Evolutionary conservation across 2,329 filamentous ascomycete species (phyloP), one percentile per base, ranked within the genome.

Genomic region (Parastagonospora nodorum): DNA sequence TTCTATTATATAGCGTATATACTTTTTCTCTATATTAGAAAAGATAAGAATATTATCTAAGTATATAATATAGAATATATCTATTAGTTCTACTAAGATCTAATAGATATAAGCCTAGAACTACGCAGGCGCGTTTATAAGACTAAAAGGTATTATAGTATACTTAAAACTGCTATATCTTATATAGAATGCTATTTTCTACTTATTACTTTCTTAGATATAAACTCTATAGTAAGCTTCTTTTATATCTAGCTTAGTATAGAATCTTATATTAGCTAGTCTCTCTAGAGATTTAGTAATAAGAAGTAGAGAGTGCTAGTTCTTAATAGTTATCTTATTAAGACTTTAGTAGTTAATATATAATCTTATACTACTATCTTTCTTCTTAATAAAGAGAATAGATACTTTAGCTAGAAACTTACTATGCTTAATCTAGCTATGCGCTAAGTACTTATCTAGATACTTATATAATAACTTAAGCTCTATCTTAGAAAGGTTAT

Each of bases 81-180:
- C n/a, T n/a, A n/a, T n/a, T n/a, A n/a, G n/a, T n/a, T n/a, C n/a
- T n/a, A n/a, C n/a, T n/a, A n/a, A n/a, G n/a, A n/a, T n/a, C n/a
- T n/a, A n/a, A 27, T 47, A 40, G 27, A 47, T 33, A 35, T 41
- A 47, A 11, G 29, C 29, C 29, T 31, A 31, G 29, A 31, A 31
- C 11, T 31, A 11, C 29, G 29, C 29, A 8, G 11, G 29, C 11
- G 29, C 29, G 29, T 31, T 31, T 31, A 11, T 31, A 31, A 31
- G 29, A 11, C 29, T 31, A 31, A 31, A 31, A 31, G 29, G 29
- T 11, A 31, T 31, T 8, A 31, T 31, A 8, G 29, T 31, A 31
- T 31, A 31, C 11, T 31, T 31, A 31, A 31, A 31, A 31, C 11
- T 8, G 29, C 29, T 31, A 31, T 31, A 31, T 31, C 29, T 31